A percentile compares a stretch with the other conserved stretches of the same genome.
phyloP scores from a whole-genome alignment of 495 filamentous ascomycete genomes.

The Daldinia caldariorum region DNA sequence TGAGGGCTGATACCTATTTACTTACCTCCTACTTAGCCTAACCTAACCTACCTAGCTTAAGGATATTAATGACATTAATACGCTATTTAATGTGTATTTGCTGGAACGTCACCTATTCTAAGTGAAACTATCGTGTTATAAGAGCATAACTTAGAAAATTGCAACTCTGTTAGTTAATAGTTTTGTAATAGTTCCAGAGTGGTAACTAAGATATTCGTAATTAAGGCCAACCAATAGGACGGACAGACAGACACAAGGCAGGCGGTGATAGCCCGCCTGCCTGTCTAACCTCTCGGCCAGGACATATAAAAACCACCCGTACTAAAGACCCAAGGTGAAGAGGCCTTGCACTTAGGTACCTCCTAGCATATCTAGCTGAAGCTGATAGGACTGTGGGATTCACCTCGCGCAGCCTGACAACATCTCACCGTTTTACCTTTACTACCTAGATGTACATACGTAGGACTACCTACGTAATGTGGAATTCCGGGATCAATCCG shows the following conservation, averaged over 20 bases:
- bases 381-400: neutral
- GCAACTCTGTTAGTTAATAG: neutral
- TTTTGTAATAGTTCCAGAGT: neutral
- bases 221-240: neutral
- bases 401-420: neutral
- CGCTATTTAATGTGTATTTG: neutral
- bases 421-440: constrained; percentile 7
- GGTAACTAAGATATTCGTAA: neutral
- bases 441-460: no score
- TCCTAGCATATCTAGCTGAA: no score
- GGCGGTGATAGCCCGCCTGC: no score
- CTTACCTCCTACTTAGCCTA: no score
- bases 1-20: neutral
- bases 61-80: constrained; percentile 4
- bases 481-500: constrained; percentile 32
- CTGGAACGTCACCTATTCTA: neutral
- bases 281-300: neutral
- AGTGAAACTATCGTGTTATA: neutral
- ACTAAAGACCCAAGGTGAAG: neutral
- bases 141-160: neutral
- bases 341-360: neutral
- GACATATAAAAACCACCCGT: neutral
- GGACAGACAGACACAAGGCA: neutral
- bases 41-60: no score
- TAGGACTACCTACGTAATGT: neutral